These are phyloP conservation scores for Tuber calosporum DNA, from an alignment of 495 filamentous ascomycete genomes.

Conservation along the genomic window DNA sequence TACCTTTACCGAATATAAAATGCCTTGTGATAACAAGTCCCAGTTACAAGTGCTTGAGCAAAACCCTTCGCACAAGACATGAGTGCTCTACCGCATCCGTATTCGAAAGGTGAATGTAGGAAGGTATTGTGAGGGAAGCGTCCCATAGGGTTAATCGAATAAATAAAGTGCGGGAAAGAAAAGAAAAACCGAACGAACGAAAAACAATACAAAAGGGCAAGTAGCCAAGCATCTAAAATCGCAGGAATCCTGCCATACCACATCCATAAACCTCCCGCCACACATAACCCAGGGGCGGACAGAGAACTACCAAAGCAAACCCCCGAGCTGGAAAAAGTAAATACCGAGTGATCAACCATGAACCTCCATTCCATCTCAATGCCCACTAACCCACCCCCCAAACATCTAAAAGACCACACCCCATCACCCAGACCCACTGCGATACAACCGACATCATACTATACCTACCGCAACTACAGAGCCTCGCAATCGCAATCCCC, in stretches of 20 bases:
- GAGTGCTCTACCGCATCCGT: background rate
- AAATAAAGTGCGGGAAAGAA: background rate
- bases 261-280: background rate
- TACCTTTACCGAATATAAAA: background rate
- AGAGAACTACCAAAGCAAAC: background rate
- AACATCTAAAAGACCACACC: background rate
- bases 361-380: background rate
- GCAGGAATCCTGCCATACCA: background rate
- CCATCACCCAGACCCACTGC: background rate
- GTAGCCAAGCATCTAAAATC: background rate
- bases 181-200: no score
- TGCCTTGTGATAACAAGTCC: no score
- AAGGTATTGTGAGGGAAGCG: background rate
- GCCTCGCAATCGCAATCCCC: background rate
- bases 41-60: no score
- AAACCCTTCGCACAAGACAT: no score
- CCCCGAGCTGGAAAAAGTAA: background rate
- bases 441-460: background rate
- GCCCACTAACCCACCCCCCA: background rate
- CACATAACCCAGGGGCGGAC: background rate
- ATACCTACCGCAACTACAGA: background rate
- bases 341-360: background rate
- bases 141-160: background rate
- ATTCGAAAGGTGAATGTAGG: background rate
- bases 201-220: background rate